Conservation (phyloP, 208 protist genomes). For the Tetramitus jugosus region DNA sequence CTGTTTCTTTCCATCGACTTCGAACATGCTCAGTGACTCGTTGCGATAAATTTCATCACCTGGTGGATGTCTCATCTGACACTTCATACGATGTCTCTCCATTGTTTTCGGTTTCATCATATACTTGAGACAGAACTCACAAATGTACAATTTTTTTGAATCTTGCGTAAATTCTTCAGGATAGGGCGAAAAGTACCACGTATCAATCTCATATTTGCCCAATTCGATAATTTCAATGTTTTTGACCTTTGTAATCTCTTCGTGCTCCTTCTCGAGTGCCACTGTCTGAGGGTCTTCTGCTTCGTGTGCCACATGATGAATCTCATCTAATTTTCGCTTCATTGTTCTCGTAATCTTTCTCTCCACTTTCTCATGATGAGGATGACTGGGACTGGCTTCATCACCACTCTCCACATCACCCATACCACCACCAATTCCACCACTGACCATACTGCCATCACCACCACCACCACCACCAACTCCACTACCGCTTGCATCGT, state of each 20-base stretch:
- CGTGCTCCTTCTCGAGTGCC: conserved; percentile 31
- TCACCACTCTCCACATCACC: too few species aligned
- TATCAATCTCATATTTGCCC: conserved; percentile 34
- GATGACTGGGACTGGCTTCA: neutral
- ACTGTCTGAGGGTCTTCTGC: neutral
- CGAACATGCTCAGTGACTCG: conserved; percentile 58
- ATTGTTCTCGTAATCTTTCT: conserved; percentile 21
- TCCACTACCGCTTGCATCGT: neutral
- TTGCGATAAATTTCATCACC: conserved; percentile 74
- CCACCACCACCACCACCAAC: too few species aligned
- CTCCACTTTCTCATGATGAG: neutral
- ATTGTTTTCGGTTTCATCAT: conserved; percentile 69
- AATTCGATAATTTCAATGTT: conserved; percentile 36
- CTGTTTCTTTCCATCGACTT: conserved; percentile 81
- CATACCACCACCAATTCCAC: too few species aligned
- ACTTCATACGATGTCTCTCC: conserved; percentile 50
- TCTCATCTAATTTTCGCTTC: conserved; percentile 18
- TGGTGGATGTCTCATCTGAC: conserved; percentile 56
- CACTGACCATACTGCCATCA: too few species aligned
- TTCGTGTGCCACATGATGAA: neutral
- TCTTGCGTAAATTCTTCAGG: conserved; percentile 31
- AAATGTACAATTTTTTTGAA: conserved; percentile 76
- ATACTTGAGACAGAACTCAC: conserved; percentile 92
- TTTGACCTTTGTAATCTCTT: conserved; percentile 36
- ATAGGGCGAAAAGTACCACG: conserved; percentile 45